Evolutionary conservation across 2,329 filamentous ascomycete genomes (phyloP).

Genomic region (Neofusicoccum cordaticola): DNA sequence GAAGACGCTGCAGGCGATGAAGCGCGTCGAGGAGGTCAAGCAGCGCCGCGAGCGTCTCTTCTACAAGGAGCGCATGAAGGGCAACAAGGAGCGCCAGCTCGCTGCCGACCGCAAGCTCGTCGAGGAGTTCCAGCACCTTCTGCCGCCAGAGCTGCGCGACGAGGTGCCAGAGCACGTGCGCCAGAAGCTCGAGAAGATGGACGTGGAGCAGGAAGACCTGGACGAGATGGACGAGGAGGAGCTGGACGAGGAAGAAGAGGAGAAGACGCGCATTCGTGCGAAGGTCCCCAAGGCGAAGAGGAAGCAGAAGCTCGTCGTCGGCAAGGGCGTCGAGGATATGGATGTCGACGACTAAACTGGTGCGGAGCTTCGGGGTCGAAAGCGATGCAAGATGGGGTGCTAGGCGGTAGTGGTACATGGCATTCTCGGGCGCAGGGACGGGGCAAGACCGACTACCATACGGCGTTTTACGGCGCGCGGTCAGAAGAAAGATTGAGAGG

Average conservation of each 20-base stretch:
- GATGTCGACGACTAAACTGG: slow-evolving; percentile 37
- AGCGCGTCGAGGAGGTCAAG: slow-evolving; percentile 82
- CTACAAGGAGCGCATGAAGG: slow-evolving; percentile 90
- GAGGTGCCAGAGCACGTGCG: slow-evolving; percentile 17
- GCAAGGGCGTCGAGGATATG: slow-evolving; percentile 47
- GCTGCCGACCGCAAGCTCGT: slow-evolving; percentile 83
- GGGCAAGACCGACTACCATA: slow-evolving; percentile 7
- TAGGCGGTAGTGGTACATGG: not conserved
- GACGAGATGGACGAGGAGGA: slow-evolving; percentile 32
- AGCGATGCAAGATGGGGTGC: not conserved
- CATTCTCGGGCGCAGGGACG: slow-evolving; percentile 9
- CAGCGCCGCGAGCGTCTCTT: slow-evolving; percentile 81
- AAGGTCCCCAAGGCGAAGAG: slow-evolving; percentile 39
- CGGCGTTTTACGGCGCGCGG: slow-evolving; percentile 12
- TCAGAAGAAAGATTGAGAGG: not conserved
- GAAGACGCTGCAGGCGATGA: slow-evolving; percentile 89
- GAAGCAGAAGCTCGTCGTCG: slow-evolving; percentile 47
- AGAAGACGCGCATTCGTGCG: slow-evolving; percentile 37
- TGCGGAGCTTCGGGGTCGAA: not conserved
- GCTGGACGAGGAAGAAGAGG: slow-evolving; percentile 30
- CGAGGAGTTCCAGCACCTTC: slow-evolving; percentile 85
- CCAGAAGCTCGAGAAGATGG: slow-evolving; percentile 18
- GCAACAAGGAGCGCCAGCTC: slow-evolving; percentile 79
- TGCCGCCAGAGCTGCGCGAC: slow-evolving; percentile 56
- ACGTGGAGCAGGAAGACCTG: slow-evolving; percentile 33